Conservation (phyloP, 768 basidiomycete species). For the Suillus spraguei region DNA sequence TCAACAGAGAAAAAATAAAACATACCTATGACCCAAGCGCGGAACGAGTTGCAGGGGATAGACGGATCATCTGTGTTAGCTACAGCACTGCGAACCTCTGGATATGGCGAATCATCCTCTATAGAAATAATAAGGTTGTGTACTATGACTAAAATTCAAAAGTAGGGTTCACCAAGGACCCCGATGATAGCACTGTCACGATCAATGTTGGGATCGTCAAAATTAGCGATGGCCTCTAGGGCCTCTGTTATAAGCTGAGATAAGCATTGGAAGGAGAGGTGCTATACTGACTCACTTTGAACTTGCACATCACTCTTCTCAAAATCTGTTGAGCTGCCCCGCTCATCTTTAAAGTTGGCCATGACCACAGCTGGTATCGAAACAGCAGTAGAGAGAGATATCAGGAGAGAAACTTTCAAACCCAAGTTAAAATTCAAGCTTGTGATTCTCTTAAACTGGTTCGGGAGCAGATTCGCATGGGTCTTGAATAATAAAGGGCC, state of each 20-base stretch:
- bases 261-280: background rate
- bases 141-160: background rate
- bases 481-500: slow-evolving; percentile 13
- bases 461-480: slow-evolving; percentile 8
- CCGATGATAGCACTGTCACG: slow-evolving; percentile 18
- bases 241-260: slow-evolving; percentile 8
- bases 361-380: slow-evolving; percentile 10
- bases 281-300: slow-evolving; percentile 10
- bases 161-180: slow-evolving; percentile 21
- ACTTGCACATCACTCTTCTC: slow-evolving; percentile 21
- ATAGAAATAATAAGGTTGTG: slow-evolving; percentile 20
- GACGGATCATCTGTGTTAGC: slow-evolving; percentile 70
- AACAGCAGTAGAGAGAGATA: background rate
- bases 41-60: slow-evolving; percentile 62
- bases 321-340: too few species aligned
- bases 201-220: slow-evolving; percentile 43
- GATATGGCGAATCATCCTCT: slow-evolving; percentile 84
- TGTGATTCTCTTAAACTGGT: slow-evolving; percentile 1
- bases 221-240: slow-evolving; percentile 22
- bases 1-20: slow-evolving; percentile 12
- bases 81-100: slow-evolving; percentile 79
- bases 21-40: slow-evolving; percentile 59
- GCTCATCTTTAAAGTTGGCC: slow-evolving; percentile 12
- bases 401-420: background rate
- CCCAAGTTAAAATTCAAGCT: background rate